Conservation (phyloP, 768 basidiomycete species). For the Boletus rubropictus region DNA sequence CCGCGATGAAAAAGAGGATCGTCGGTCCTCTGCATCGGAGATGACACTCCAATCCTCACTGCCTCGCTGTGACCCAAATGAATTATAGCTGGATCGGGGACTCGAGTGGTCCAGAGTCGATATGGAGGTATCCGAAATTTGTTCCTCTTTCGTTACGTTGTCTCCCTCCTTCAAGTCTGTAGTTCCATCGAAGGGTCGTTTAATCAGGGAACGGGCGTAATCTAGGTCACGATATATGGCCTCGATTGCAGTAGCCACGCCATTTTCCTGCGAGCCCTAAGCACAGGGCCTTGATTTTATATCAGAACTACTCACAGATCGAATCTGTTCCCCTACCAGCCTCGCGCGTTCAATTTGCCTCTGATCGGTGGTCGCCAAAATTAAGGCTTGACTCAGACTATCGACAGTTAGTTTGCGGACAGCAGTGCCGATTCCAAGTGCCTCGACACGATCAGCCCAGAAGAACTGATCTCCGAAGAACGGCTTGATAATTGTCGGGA, state of each 20-base stretch:
- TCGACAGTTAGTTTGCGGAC: conserved; percentile 85
- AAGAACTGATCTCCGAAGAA: conserved; percentile 99
- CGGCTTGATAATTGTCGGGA: conserved; percentile 92
- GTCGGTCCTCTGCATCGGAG: conserved; percentile 64
- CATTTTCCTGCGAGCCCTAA: conserved; percentile 67
- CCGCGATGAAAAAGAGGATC: conserved; percentile 51
- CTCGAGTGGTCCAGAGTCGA: conserved; percentile 31
- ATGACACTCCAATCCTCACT: conserved; percentile 90
- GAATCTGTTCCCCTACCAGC: conserved; percentile 80
- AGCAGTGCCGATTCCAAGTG: conserved; percentile 83
- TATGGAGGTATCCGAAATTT: conserved; percentile 24
- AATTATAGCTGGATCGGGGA: conserved; percentile 47
- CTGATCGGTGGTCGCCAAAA: conserved; percentile 75
- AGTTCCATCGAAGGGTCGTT: conserved; percentile 36
- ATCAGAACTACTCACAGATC: conserved; percentile 46
- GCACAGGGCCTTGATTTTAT: background rate
- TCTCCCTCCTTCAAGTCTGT: conserved; percentile 19
- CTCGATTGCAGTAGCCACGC: conserved; percentile 90
- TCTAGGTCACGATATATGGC: conserved; percentile 95
- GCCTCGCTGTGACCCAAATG: conserved; percentile 48
- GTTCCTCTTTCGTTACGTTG: conserved; percentile 28
- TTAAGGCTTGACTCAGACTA: conserved; percentile 69
- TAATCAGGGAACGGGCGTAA: conserved; percentile 85
- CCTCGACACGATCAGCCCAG: conserved; percentile 98
- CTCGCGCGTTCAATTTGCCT: conserved; percentile 87